Evolutionary conservation across 768 basidiomycete species (phyloP).

Genomic region (Crucibulum laeve): DNA sequence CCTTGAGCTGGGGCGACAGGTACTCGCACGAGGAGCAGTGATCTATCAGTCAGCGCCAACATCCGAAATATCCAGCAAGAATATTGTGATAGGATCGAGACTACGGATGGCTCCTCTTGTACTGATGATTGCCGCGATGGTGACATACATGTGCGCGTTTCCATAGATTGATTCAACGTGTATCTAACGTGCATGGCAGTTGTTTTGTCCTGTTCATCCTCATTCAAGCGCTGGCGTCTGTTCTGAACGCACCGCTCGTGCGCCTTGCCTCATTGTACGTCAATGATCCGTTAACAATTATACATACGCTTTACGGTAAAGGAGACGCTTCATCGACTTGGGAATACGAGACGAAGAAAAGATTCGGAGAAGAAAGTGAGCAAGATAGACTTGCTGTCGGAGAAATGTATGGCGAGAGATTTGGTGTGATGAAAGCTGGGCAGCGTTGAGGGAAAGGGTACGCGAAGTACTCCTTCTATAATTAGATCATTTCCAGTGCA

Average conservation of each 20-base stretch:
- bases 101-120: background rate
- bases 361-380: background rate
- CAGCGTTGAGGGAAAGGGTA: no score
- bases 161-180: no score
- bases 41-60: background rate
- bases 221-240: background rate
- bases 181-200: background rate
- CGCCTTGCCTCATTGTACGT: background rate
- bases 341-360: background rate
- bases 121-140: background rate
- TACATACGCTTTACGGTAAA: background rate
- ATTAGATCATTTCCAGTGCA: no score
- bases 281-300: background rate
- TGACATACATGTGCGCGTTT: background rate
- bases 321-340: background rate
- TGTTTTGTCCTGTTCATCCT: background rate
- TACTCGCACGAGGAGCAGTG: background rate
- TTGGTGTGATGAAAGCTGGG: no score
- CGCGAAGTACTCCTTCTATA: no score
- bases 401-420: no score
- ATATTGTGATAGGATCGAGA: background rate
- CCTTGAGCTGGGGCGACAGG: background rate
- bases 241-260: background rate
- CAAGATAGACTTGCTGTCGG: background rate
- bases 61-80: background rate